Conservation (phyloP, 345 rosid species). For the Pugionium dolabratum region DNA sequence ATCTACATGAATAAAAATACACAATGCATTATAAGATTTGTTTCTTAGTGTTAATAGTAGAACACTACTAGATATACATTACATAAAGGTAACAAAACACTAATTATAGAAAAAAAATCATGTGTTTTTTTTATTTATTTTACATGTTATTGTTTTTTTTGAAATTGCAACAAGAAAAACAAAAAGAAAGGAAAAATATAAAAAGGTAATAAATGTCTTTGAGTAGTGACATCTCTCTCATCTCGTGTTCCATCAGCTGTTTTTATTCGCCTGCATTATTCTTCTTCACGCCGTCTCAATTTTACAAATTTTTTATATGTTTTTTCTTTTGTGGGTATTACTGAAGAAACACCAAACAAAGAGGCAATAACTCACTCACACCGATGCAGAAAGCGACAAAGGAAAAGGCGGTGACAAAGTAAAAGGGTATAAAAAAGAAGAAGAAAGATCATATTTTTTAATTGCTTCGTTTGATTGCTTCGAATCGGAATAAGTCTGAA, state of each 20-base stretch:
- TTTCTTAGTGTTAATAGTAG: too few species aligned
- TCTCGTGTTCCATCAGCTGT: slow-evolving; percentile 41
- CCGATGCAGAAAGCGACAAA: slow-evolving; percentile 40
- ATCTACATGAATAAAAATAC: too few species aligned
- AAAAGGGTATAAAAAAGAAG: slow-evolving; percentile 24
- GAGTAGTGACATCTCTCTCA: neutral
- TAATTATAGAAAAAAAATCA: too few species aligned
- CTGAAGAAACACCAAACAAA: slow-evolving; percentile 32
- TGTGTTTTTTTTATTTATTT: too few species aligned
- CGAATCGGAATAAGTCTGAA: slow-evolving; percentile 36
- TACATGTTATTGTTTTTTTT: too few species aligned
- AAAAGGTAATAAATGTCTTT: slow-evolving; percentile 23
- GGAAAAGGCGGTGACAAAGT: slow-evolving; percentile 28
- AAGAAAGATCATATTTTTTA: slow-evolving; percentile 34
- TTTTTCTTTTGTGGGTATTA: slow-evolving; percentile 9
- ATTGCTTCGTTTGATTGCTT: slow-evolving; percentile 33
- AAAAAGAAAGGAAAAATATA: neutral
- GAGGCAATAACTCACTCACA: slow-evolving; percentile 34
- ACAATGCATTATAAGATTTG: too few species aligned
- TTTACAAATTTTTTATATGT: neutral
- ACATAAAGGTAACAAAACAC: too few species aligned
- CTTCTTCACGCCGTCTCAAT: slow-evolving; percentile 20
- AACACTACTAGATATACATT: too few species aligned
- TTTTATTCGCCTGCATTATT: slow-evolving; percentile 32
- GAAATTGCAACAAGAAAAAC: too few species aligned